Evolutionary conservation across 2,329 filamentous ascomycete genomes (phyloP), one percentile per base, ranked within the genome.

Genomic region (Xylariaceae sp.): DNA sequence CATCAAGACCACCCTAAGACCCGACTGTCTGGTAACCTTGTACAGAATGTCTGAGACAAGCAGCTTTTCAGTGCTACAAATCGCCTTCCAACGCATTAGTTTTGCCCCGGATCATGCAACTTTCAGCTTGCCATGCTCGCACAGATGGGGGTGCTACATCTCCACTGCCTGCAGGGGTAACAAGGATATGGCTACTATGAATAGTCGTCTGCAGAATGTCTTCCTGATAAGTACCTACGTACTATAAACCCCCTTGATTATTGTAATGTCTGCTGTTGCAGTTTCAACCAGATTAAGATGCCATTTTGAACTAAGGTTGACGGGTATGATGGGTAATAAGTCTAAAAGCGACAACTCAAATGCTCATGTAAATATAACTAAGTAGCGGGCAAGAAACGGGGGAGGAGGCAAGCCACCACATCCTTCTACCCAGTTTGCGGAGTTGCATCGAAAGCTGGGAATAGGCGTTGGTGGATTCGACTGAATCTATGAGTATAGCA

Each of bases 91-190:
- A 52, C 58, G 52, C 62, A 65, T 62, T 40, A 41, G 37, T 37
- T 58, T 58, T 62, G 60, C 62, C 63, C 53, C 63, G 46, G 46
- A 49, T 52, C 56, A 67, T 68, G 68, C 69, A 67, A 29, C 56
- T 67, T 70, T 72, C 69, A 72, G 71, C 71, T 72, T 58, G 57
- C 58, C 51, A 61, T 65, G 43, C 16, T 34, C 51, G 56, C 61
- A 56, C 53, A 49, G 56, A 45, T 19, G 43, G 45, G 54, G 41
- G 53, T 50, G 49, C 8, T 12, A 41, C 23, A 17, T 45, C 49
- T 36, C 28, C 31, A 34, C 40, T 34, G 17, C 12, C 19, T 39
- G 39, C 33, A 34, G n/a, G 4, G 26, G 23, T 28, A 31, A 50
- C 31, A 24, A 39, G 33, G 21, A 31, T 28, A 33, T 5, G 40